A percentile compares a stretch with the other conserved stretches of the same genome.
Evolutionary conservation across 371 early-diverging fungal species (phyloP).

Genomic region (Syncephalastrum monosporum): DNA sequence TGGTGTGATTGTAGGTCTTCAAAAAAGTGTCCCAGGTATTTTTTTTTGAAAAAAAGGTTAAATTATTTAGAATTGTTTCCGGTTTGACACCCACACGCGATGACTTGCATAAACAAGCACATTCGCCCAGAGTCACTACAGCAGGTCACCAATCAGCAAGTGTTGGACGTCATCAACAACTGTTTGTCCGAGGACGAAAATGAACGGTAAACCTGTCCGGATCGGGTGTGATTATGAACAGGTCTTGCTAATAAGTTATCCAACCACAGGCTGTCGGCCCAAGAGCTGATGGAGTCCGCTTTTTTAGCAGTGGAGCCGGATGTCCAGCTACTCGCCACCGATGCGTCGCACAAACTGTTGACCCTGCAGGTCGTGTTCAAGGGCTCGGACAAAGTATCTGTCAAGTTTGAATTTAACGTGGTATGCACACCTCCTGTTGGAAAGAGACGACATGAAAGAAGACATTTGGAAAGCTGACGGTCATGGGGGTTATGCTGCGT

Average conservation of each 20-base stretch:
- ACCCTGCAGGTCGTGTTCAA: conserved; percentile 81
- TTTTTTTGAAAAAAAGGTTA: too few species aligned
- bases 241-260: conserved; percentile 1
- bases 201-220: conserved; percentile 50
- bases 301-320: conserved; percentile 83
- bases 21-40: conserved; percentile 76
- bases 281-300: conserved; percentile 76
- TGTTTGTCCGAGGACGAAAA: conserved; percentile 70
- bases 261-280: conserved; percentile 61
- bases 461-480: not conserved
- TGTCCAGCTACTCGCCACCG: conserved; percentile 62
- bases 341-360: conserved; percentile 63
- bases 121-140: conserved; percentile 79
- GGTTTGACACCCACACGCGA: too few species aligned
- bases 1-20: conserved; percentile 46
- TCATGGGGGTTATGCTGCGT: not conserved
- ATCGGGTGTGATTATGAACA: not conserved
- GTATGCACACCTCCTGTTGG: conserved; percentile 10
- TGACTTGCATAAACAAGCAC: conserved; percentile 45
- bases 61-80: too few species aligned
- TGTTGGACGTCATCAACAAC: conserved; percentile 72
- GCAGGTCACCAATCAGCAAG: conserved; percentile 69
- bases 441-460: not conserved
- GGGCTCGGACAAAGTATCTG: conserved; percentile 76
- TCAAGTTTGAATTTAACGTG: conserved; percentile 88